Percentiles rank a stretch among this genome's conserved stretches.
Conservation (phyloP, 2,329 filamentous ascomycete species). For the Taxawa tesnikishii region DNA sequence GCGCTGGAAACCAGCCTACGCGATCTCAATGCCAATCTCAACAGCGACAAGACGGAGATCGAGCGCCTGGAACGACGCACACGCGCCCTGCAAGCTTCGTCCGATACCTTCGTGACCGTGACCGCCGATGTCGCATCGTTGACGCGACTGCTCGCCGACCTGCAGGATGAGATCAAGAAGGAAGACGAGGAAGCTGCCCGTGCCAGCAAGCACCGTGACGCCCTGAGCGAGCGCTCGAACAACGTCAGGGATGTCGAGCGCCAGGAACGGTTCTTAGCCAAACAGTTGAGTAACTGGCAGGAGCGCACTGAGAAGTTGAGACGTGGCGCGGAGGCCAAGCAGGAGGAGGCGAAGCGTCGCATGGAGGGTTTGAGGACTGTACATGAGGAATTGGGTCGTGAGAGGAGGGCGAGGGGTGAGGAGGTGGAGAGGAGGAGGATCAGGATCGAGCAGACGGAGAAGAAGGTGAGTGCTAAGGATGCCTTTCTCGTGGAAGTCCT, state of each 20-base stretch:
- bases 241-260: constrained; percentile 87
- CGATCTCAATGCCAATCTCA: constrained; percentile 69
- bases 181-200: constrained; percentile 82
- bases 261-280: constrained; percentile 68
- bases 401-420: constrained; percentile 73
- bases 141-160: constrained; percentile 80
- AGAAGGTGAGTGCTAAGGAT: constrained; percentile 56
- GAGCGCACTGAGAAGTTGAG: constrained; percentile 77
- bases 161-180: constrained; percentile 69
- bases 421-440: constrained; percentile 88
- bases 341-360: constrained; percentile 65
- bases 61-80: constrained; percentile 76
- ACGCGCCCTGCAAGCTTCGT: constrained; percentile 82
- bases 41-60: constrained; percentile 69
- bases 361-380: constrained; percentile 81
- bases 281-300: constrained; percentile 74
- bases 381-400: constrained; percentile 70
- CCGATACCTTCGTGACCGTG: constrained; percentile 78
- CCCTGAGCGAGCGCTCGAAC: constrained; percentile 74
- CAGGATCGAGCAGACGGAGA: constrained; percentile 96
- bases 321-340: constrained; percentile 69
- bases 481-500: not conserved
- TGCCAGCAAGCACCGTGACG: constrained; percentile 72
- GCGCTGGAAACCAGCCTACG: constrained; percentile 70
- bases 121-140: constrained; percentile 75